phyloP scores from a whole-genome alignment of 176 grass and related monocot genomes.

The Thalia dealbata region DNA sequence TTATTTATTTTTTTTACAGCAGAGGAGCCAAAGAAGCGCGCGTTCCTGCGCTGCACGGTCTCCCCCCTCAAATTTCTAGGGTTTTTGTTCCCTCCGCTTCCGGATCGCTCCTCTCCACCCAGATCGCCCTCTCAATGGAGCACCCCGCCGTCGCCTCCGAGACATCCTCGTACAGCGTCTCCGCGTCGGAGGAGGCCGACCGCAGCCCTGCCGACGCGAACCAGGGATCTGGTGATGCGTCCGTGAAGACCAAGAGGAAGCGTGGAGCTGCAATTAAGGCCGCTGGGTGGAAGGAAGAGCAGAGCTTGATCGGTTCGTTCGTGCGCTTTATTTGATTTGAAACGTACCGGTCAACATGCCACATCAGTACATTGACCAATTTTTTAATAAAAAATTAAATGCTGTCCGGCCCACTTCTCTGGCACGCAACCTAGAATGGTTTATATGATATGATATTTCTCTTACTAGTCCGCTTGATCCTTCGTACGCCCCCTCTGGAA shows the following conservation, averaged over 20 bases:
- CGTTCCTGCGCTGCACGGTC: too few relatives aligned
- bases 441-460: neutral
- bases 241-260: constrained; percentile 37
- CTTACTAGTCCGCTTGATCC: neutral
- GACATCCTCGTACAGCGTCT: constrained; percentile 12
- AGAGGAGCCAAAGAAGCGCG: too few relatives aligned
- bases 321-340: neutral
- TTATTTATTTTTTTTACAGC: too few relatives aligned
- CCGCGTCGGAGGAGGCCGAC: constrained; percentile 13
- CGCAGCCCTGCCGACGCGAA: constrained; percentile 18
- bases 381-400: too few relatives aligned
- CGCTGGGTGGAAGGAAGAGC: constrained; percentile 38
- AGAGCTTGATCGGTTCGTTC: constrained; percentile 43
- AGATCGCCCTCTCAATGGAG: constrained; percentile 28
- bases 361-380: too few relatives aligned
- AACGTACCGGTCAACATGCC: too few relatives aligned
- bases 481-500: neutral
- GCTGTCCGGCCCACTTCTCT: too few relatives aligned
- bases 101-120: neutral
- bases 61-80: neutral
- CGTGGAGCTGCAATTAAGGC: constrained; percentile 24
- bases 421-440: neutral
- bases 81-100: too few relatives aligned
- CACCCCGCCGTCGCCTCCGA: constrained; percentile 30
- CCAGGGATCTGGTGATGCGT: constrained; percentile 26